Evolutionary conservation across 2,329 filamentous ascomycete species (phyloP), one percentile per base, ranked within the genome.

Genomic region (Phyllosticta capitalensis): DNA sequence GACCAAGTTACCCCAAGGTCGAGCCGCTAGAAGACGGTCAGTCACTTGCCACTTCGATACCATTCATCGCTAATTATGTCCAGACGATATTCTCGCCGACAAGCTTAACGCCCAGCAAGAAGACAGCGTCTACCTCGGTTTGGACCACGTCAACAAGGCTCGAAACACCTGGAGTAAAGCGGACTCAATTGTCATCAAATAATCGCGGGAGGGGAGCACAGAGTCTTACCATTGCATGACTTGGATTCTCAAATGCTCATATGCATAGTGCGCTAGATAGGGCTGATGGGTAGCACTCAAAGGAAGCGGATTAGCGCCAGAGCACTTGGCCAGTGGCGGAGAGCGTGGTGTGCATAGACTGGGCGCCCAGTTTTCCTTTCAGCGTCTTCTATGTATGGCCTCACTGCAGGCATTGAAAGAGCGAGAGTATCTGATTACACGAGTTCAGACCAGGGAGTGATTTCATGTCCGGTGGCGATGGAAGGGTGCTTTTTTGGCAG

Each of bases 21-120:
- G 82, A 84, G 61, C 95, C 95, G 75, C 78, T 99, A 53, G 85
- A 87, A 65, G 94, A 97, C 76, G 91, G 92, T 96, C 77, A 79
- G 86, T 72, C 14, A 7, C 24, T 26, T 26, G 24, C 24, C 21
- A n/a, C 1, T 21, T 21, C 12, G 28, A 50, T 12, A 12, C 54
- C 21, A 55, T 33, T 51, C 56, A 70, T 22, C 9, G n/a, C 49
- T 55, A 45, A 50, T 5, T 9, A 21, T 12, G n/a, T 2, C 9
- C 64, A 78, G 77, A 79, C 49, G 76, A 79, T 24, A 68, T 79
- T 24, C 65, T 79, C 2, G 75, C 71, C 61, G 75, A 79, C 50
- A 73, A 75, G 56, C 61, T 77, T 52, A 67, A 62, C 48, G 56
- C 24, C 10, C 30, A 60, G 9, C 64, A 19, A 67, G 71, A 17